phyloP scores from a whole-genome alignment of 176 grass and related monocot genomes.

The Aechmea fasciata region DNA sequence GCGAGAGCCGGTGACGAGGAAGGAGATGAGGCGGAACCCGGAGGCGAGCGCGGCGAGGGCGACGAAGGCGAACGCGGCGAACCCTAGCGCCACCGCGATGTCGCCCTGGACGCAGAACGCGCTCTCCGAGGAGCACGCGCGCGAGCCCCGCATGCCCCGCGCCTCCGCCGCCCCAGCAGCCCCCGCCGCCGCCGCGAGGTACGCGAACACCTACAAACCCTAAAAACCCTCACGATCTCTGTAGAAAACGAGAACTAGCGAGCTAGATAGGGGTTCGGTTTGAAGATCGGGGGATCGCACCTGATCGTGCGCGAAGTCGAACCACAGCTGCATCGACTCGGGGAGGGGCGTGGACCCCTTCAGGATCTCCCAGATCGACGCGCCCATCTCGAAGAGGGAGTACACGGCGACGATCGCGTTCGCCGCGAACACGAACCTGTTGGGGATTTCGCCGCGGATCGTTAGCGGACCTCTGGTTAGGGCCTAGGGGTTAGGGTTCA shows the following conservation, averaged over 20 bases:
- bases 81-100: conserved; percentile 51
- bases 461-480: no score
- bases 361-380: conserved; percentile 47
- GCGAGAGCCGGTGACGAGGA: conserved; percentile 48
- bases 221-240: neutral
- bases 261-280: no score
- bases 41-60: conserved; percentile 54
- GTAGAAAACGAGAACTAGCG: neutral
- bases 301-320: conserved; percentile 93
- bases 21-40: conserved; percentile 52
- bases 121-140: conserved; percentile 4
- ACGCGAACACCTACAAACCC: conserved; percentile 50
- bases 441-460: no score
- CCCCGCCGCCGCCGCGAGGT: conserved; percentile 46
- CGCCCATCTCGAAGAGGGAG: conserved; percentile 48
- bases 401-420: conserved; percentile 72
- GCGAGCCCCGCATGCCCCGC: conserved; percentile 4
- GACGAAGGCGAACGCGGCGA: conserved; percentile 54
- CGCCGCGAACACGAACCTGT: conserved; percentile 54
- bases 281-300: conserved; percentile 7
- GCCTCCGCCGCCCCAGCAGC: conserved; percentile 36
- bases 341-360: conserved; percentile 50
- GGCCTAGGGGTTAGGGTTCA: neutral
- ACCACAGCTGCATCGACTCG: conserved; percentile 71
- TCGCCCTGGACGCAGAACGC: conserved; percentile 39